Base-by-base conservation (phyloP, 108 stramenopile species). In the Parmales sp. region DNA sequence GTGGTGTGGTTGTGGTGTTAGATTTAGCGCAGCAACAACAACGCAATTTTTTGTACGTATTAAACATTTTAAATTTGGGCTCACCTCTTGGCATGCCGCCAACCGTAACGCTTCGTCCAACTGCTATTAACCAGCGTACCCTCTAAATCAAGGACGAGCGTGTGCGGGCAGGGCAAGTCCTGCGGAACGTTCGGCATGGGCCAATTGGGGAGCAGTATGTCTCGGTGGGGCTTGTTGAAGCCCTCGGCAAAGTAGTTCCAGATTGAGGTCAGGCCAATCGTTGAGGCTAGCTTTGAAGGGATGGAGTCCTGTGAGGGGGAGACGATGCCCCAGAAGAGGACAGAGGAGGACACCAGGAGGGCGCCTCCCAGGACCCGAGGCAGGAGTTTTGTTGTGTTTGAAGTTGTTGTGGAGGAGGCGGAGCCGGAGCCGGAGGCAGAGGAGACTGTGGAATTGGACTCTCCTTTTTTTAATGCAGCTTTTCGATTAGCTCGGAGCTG, bases 151-250 rank as follows among this genome's bases (percentile, higher is more conserved):
- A 97, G 70, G 18, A 97, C 94, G 18, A 97, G 83, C 34, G 90
- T 91, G 38, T 87, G 94, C 0, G 96, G 96, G 45, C 83, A 78
- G 25, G 91, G 89, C 68, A 92, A 85, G 77, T 90, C 90, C 37
- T 88, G 88, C 38, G 92, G 90, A 4, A 93, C 84, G 70, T 91
- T 91, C 13, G 89, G 90, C 80, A 91, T 87, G 81, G 82, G 90
- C 89, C 94, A 96, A 76, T 95, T 92, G 7, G 93, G 94, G 45
- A 98, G 77, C 25, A 98, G 82, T 69, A 94, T 93, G 2, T 90
- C 94, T 38, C 85, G 76, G 34, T 83, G 69, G 50, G 95, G 95
- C 54, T 88, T 82, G 38, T 86, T 85, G 76, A 90, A 88, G 48
- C 81, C 71, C 44, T 82, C 74, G 2, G 76, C 51, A 37, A 75